phyloP scores from a whole-genome alignment of 352 stramenopile species.

The Pythium phragmitis region DNA sequence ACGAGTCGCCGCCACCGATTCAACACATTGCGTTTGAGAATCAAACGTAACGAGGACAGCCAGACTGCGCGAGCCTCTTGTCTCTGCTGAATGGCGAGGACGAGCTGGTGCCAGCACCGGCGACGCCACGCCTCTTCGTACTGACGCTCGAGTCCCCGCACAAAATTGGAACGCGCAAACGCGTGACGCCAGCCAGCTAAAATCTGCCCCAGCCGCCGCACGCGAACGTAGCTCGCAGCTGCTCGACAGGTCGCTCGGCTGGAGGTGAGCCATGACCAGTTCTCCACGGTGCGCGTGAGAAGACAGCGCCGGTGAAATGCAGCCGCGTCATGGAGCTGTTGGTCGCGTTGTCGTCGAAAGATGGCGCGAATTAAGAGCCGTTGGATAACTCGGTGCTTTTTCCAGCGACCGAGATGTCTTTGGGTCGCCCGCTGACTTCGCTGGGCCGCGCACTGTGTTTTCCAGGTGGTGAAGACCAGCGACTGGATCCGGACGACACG shows the following conservation, averaged over 20 bases:
- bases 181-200: constrained; percentile 9
- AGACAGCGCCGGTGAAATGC: neutral
- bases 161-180: constrained; percentile 5
- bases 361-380: neutral
- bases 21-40: neutral
- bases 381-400: neutral
- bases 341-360: neutral
- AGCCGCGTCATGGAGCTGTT: neutral
- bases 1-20: constrained; percentile 10
- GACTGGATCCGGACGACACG: neutral
- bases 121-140: constrained; percentile 9
- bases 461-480: neutral
- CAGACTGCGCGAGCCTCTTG: constrained; percentile 4
- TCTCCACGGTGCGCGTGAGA: neutral
- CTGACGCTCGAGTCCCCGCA: constrained; percentile 7
- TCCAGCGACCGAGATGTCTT: neutral
- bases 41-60: neutral
- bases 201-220: neutral
- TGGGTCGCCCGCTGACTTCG: neutral
- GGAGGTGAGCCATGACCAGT: constrained; percentile 6
- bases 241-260: neutral
- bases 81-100: neutral
- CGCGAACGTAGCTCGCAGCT: neutral
- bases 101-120: neutral
- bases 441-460: neutral